Evolutionary conservation across 305 asterid genomes (phyloP), one percentile per base, ranked within the genome.

Genomic region (Euphrasia arctica): DNA sequence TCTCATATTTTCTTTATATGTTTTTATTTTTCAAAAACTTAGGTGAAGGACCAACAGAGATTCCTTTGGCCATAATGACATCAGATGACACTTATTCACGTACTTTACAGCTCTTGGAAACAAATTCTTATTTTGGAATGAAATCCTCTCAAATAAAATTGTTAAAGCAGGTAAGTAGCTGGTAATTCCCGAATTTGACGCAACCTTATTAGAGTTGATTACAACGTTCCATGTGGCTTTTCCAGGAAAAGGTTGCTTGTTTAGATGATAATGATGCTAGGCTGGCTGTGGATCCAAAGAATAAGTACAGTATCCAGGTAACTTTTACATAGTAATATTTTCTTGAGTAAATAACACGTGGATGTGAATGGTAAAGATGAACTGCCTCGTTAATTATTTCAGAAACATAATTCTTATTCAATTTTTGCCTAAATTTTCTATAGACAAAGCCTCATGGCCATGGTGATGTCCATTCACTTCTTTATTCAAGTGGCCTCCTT

Each of bases 381-480:
- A 64, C 31, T 28, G 13, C 55, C 36, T 36, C 32, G 54, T 57
- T 8, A 4, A 27, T 25, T 59, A 43, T 60, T 50, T 60, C 32
- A 49, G 28, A 13, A 50, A 42, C 59, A 25, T 39, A 61, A 59
- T 32, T 66, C 60, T 69, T 69, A 60, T 70, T 71, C 65, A 48
- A 49, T 47, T 69, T 49, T 51, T 42, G 28, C 51, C 6, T 29
- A 39, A 54, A 62, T 77, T 54, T 61, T 66, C 66, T 73, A 15
- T 73, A 93, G 99, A 93, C 96, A 74, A 93, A 93, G 78, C 99
- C 99, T 69, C 99, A 93, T 70, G 99, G 99, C 69, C 99, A 93
- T 76, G 99, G 99, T 62, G 99, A 93, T 71, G 95, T 93, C 77
- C 99, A 93, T 79, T 85, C 97, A 42, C 96, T 93, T 83, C 95